phyloP scores from a whole-genome alignment of 2,329 filamentous ascomycete genomes.

The Didymella exigua region DNA sequence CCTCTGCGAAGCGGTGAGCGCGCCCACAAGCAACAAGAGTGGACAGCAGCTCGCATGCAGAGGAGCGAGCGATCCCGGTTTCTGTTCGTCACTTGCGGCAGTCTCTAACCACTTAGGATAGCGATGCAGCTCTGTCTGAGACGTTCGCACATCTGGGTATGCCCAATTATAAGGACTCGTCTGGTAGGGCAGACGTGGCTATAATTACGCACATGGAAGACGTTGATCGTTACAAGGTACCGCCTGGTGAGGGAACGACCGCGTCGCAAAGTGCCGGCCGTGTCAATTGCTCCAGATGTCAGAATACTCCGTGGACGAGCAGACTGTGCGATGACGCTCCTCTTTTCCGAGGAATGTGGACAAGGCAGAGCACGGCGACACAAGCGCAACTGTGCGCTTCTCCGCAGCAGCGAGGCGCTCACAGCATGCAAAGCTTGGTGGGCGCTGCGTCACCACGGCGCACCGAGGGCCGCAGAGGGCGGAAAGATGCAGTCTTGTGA shows the following conservation, averaged over 20 bases:
- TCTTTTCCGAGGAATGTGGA: constrained; percentile 12
- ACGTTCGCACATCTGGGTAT: constrained; percentile 19
- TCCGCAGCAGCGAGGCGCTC: constrained; percentile 4
- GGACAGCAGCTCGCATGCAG: constrained; percentile 12
- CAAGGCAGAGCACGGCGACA: constrained; percentile 11
- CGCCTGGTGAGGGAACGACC: constrained; percentile 6
- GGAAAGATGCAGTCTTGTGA: constrained; percentile 8
- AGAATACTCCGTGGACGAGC: constrained; percentile 5
- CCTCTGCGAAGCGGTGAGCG: constrained; percentile 28
- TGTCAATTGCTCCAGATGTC: constrained; percentile 6
- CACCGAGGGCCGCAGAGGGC: neutral
- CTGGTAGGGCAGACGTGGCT: constrained; percentile 6
- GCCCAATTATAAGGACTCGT: constrained; percentile 10
- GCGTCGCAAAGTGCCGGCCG: constrained; percentile 6
- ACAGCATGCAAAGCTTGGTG: neutral
- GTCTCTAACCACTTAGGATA: constrained; percentile 9
- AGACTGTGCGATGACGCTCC: constrained; percentile 3
- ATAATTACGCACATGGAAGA: constrained; percentile 14
- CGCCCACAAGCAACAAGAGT: constrained; percentile 12
- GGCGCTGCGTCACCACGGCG: constrained; percentile 10
- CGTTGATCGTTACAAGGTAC: constrained; percentile 15
- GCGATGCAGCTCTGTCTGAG: constrained; percentile 7
- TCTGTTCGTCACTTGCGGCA: constrained; percentile 16
- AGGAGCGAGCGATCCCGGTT: constrained; percentile 35
- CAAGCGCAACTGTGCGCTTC: constrained; percentile 3